Percentiles rank a stretch among this genome's conserved stretches.
Conservation (phyloP, 2,329 filamentous ascomycete species). For the Aureobasidium sp. region DNA sequence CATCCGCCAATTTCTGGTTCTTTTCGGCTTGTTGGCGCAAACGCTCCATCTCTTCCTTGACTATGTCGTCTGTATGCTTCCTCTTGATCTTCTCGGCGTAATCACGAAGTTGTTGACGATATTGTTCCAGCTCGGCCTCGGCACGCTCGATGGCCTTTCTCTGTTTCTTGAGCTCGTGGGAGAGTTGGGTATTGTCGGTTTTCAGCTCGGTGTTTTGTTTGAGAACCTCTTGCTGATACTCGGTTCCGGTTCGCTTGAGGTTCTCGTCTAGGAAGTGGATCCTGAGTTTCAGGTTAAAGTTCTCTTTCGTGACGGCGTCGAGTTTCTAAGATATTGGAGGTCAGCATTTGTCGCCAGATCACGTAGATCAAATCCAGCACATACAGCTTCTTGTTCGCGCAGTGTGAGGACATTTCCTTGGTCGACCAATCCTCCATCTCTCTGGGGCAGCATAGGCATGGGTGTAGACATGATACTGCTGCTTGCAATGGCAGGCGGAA, state of each 20-base stretch:
- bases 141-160: conserved; percentile 76
- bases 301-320: conserved; percentile 95
- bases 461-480: conserved; percentile 80
- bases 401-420: conserved; percentile 87
- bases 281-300: conserved; percentile 93
- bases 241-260: conserved; percentile 76
- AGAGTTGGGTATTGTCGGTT: conserved; percentile 83
- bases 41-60: conserved; percentile 54
- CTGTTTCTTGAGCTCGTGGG: conserved; percentile 77
- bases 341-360: background rate
- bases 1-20: conserved; percentile 31
- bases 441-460: conserved; percentile 60
- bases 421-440: conserved; percentile 62
- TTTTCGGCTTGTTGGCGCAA: conserved; percentile 40
- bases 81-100: conserved; percentile 75
- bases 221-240: conserved; percentile 80
- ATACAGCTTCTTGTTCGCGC: conserved; percentile 84
- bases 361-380: conserved; percentile 18
- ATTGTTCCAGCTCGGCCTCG: conserved; percentile 79
- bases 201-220: conserved; percentile 96
- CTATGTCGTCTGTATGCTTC: conserved; percentile 61
- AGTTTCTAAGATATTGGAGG: conserved; percentile 51
- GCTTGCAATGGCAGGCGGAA: conserved; percentile 68
- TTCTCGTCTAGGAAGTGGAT: conserved; percentile 95
- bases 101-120: conserved; percentile 72